These are phyloP conservation scores for Trametes versicolor DNA, from an alignment of 1,284 basidiomycete species.

Conservation along the genomic window DNA sequence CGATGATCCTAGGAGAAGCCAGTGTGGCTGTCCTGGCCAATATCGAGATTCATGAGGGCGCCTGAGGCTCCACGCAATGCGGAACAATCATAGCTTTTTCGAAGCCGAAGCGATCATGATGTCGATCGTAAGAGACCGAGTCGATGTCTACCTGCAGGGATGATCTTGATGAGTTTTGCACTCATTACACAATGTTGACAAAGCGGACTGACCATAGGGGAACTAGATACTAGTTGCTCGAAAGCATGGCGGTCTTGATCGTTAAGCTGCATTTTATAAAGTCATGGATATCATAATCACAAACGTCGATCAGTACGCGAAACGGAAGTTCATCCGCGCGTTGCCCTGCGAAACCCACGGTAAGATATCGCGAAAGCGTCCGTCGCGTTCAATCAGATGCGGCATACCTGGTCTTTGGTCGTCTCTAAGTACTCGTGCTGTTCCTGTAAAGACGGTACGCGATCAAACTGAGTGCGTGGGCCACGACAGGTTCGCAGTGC, in stretches of 20 bases:
- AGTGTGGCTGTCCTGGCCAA: too few species aligned
- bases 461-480: too few species aligned
- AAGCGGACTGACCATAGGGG: too few species aligned
- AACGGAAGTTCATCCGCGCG: conserved; percentile 65
- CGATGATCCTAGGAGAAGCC: too few species aligned
- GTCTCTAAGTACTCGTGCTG: conserved; percentile 63
- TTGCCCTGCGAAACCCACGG: conserved; percentile 50
- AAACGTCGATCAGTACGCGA: conserved; percentile 53
- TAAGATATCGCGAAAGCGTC: background rate
- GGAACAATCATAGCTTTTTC: too few species aligned
- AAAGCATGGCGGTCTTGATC: background rate
- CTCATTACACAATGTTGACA: too few species aligned
- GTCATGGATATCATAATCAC: background rate
- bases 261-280: background rate
- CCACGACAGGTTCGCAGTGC: background rate
- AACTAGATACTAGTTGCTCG: conserved; percentile 1
- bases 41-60: too few species aligned
- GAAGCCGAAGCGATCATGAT: too few species aligned
- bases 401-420: conserved; percentile 55
- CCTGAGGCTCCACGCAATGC: too few species aligned
- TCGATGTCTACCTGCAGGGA: too few species aligned
- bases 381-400: background rate
- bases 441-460: conserved; percentile 49
- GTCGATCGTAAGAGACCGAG: too few species aligned
- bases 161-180: too few species aligned